Conservation (phyloP, 176 grass and related monocot genomes). For the Musa troglodytarum region DNA sequence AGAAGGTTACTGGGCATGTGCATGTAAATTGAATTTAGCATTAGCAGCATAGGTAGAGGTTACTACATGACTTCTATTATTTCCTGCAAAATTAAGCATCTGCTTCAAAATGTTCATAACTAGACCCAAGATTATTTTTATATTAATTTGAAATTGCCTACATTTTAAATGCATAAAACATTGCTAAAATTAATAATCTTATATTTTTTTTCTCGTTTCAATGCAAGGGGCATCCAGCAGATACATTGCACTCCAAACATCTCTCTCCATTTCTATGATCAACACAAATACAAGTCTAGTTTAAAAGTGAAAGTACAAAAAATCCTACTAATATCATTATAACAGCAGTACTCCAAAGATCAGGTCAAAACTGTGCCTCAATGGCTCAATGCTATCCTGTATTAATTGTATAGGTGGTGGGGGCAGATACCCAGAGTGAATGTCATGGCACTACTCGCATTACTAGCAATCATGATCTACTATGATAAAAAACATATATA, state of each 20-base stretch:
- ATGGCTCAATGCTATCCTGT: neutral
- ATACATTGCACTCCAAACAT: neutral
- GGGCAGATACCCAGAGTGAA: neutral
- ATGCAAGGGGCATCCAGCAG: too few species aligned
- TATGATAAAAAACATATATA: neutral
- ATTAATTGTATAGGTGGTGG: neutral
- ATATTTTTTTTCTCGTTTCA: too few species aligned
- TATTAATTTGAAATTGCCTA: neutral
- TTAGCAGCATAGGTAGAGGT: too few species aligned
- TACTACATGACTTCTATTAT: neutral
- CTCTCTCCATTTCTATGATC: neutral
- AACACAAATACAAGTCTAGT: neutral
- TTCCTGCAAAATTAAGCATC: neutral
- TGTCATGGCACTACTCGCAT: neutral
- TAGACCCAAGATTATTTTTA: neutral
- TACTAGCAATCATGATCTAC: neutral
- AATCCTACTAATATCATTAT: neutral
- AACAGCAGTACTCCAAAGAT: neutral
- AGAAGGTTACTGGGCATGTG: neutral
- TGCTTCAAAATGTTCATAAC: neutral
- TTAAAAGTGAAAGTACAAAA: neutral
- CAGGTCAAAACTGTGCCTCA: neutral
- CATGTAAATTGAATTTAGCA: neutral
- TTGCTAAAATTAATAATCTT: neutral
- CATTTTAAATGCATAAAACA: neutral